Percentiles rank a stretch among this genome's conserved stretches.
These are phyloP conservation scores for Neoboletus magnificus DNA, from an alignment of 768 basidiomycete species.

Conservation along the genomic window DNA sequence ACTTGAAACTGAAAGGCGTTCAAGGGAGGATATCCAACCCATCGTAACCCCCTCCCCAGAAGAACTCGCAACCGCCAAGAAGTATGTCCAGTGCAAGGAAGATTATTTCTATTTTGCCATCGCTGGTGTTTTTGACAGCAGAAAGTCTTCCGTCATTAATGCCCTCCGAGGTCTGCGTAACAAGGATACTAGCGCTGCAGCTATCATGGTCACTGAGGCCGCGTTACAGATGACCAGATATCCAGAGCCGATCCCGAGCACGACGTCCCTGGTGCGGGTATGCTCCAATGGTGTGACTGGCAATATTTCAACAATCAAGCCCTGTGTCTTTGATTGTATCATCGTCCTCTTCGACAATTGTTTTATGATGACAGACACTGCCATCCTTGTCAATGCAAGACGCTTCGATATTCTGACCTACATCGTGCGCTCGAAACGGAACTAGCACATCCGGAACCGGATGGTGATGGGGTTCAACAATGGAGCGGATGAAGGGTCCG, in stretches of 20 bases:
- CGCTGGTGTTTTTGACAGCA: neutral
- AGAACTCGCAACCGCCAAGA: neutral
- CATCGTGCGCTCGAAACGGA: neutral
- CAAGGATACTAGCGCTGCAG: neutral
- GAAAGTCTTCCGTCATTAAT: neutral
- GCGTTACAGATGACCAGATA: neutral
- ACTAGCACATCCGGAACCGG: neutral
- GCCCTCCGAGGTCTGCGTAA: neutral
- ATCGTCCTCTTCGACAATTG: neutral
- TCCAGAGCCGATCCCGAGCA: neutral
- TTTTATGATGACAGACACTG: neutral
- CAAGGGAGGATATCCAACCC: neutral
- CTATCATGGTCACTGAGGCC: neutral
- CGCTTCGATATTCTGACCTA: neutral
- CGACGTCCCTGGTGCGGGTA: neutral
- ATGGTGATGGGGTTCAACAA: neutral
- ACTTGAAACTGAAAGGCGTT: too few species aligned
- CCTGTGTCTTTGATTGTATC: neutral
- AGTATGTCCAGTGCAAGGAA: neutral
- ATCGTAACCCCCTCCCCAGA: neutral
- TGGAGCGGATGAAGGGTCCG: neutral
- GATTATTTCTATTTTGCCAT: neutral
- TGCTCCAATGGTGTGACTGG: neutral
- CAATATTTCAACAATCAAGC: neutral
- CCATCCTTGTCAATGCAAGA: neutral